Evolutionary conservation across 345 rosid genomes (phyloP), one percentile per base, ranked within the genome.

Genomic region (Physaria fendleri): DNA sequence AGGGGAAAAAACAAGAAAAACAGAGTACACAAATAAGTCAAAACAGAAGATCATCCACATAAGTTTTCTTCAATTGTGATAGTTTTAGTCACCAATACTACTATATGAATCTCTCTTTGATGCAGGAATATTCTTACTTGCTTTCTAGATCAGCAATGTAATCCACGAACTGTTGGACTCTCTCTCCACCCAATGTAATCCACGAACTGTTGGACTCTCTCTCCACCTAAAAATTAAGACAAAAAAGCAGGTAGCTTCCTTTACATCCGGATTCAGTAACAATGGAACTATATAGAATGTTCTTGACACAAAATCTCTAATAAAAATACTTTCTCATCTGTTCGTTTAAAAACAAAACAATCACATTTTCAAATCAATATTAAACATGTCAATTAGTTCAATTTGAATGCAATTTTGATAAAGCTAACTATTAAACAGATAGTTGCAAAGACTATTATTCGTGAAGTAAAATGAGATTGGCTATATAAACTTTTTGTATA

Each of bases 101-200:
- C 13, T 40, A 15, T 34, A 32, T 34, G 27, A 42, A 8, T 29
- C 17, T 46, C 17, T 24, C 15, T 23, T 33, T 13, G 8, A 13
- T 13, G 42, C 30, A 14, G 24, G 3, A 30, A 15, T 11, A 34
- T 41, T 12, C 71, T 73, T 71, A 84, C 98, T 78, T 79, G 48
- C 84, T 73, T 71, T 92, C 98, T 15, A 88, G 47, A 66, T 88
- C 93, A 47, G 85, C 78, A 61, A 88, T 79, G 60, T 92, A 88
- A 45, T 79, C 77, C 44, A 84, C 82, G 35, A 84, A 88, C 72
- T 79, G 90, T 72, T 76, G 80, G 59, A 88, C 70, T 77, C 95
- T 71, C 39, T 79, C 74, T 66, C 68, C 79, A 30, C 77, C 98
- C 84, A 52, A 16, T n/a, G n/a, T n/a, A n/a, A n/a, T n/a, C n/a